phyloP scores from a whole-genome alignment of 164 flowering plant species.

The Vitis amurensis region DNA sequence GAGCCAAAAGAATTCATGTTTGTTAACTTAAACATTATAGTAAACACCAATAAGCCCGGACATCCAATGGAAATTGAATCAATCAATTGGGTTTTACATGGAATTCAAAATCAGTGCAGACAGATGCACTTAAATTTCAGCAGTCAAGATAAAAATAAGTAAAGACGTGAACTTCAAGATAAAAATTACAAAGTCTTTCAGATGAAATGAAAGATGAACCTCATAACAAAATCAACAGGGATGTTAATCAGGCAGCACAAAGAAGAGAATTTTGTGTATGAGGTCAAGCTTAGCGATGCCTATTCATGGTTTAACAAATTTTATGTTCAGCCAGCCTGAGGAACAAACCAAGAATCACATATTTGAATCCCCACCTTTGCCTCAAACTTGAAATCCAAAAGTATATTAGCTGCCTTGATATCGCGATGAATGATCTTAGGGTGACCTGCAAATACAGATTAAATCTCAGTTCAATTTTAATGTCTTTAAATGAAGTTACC shows the following conservation, averaged over 20 bases:
- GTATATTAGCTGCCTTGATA: conserved; percentile 91
- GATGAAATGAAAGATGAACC: background rate
- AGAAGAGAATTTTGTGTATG: no score
- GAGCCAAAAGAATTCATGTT: conserved; percentile 15
- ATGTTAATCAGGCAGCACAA: background rate
- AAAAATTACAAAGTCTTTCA: background rate
- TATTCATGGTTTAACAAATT: no score
- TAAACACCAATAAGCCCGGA: background rate
- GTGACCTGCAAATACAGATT: conserved; percentile 59
- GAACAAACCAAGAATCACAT: no score
- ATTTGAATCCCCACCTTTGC: conserved; percentile 62
- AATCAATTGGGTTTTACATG: background rate
- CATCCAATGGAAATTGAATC: background rate
- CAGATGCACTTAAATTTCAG: background rate
- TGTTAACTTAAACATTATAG: background rate
- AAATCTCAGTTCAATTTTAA: background rate
- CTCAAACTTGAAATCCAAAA: conserved; percentile 87
- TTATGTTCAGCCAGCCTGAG: no score
- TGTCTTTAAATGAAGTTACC: background rate
- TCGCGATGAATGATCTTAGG: conserved; percentile 98
- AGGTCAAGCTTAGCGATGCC: no score
- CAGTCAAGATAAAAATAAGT: no score
- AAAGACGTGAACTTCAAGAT: no score
- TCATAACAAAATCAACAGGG: background rate
- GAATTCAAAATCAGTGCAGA: background rate